Conservation (phyloP, 192 early-diverging fungal genomes). For the Diversispora eburnea region DNA sequence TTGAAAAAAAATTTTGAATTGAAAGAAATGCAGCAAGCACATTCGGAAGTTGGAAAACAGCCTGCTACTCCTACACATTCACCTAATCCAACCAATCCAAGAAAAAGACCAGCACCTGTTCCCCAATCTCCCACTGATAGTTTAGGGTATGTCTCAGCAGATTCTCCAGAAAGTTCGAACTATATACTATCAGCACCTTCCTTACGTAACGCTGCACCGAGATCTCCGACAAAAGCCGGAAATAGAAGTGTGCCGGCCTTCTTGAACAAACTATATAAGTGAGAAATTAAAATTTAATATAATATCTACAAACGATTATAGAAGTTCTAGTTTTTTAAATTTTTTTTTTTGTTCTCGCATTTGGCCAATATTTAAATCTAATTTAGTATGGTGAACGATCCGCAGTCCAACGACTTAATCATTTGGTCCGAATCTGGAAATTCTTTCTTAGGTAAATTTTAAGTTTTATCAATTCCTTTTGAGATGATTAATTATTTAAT, state of each 20-base stretch:
- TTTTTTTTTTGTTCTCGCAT: neutral
- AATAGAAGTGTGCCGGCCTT: conserved; percentile 24
- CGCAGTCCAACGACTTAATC: conserved; percentile 78
- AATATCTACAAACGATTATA: neutral
- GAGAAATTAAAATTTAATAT: neutral
- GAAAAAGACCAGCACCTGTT: neutral
- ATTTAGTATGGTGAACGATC: conserved; percentile 86
- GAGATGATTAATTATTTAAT: neutral
- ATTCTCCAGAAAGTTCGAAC: neutral
- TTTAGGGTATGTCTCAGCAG: neutral
- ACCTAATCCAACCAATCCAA: neutral
- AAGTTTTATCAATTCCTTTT: neutral
- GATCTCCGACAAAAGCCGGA: neutral
- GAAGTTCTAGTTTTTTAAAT: neutral
- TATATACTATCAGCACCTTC: neutral
- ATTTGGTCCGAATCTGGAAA: conserved; percentile 85
- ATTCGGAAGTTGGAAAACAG: too few species aligned
- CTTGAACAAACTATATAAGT: conserved; percentile 28
- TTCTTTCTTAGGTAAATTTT: conserved; percentile 70
- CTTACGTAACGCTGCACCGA: neutral
- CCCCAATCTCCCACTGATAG: conserved; percentile 7
- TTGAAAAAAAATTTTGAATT: too few species aligned
- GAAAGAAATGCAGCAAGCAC: too few species aligned
- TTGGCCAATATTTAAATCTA: neutral
- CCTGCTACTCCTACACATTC: neutral